Evolutionary conservation across 331 rosid species (phyloP), one percentile per base, ranked within the genome.

Genomic region (Quercus lobata): DNA sequence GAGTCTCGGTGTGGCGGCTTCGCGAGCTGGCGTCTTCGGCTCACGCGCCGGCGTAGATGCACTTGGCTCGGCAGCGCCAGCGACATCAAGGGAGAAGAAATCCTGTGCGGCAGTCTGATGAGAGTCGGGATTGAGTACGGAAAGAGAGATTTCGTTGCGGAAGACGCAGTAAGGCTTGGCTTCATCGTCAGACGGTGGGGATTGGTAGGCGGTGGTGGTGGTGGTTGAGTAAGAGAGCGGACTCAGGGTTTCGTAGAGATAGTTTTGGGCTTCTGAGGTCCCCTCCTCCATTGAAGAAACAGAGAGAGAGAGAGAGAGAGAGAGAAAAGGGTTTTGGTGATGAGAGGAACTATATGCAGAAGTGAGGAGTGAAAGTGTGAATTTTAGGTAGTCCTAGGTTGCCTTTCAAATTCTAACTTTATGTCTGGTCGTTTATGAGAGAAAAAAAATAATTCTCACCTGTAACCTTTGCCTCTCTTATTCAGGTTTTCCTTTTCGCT

Each of bases 71-170:
- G 71, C 25, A 54, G 65, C 94, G 21, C 65, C 80, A 34, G 69
- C 73, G 3, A 91, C 90, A 22, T 93, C 92, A 4, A 95, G 97
- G 62, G 96, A 89, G 83, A 95, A 91, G 89, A 86, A 95, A 80
- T 91, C 94, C 1, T 76, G 41, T 6, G 96, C 87, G 22, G 85
- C 52, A 8, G 82, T 69, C 6, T 65, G 82, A 17, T 76, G 60
- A 2, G 87, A 77, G 52, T 89, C 61, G 76, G 63, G 68, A n/a
- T 78, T 84, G 55, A 80, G 78, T 5, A 92, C 81, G 46, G 90
- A 46, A 24, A 93, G 86, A 27, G 97, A 81, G 6, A 95, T 90
- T 72, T 91, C 89, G 79, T 86, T 93, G 57, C 98, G 92, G 88
- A 86, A 90, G 21, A 95, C 96, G 34, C 91, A 74, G 85, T 82